Evolutionary conservation across 2,329 filamentous ascomycete species (phyloP), one percentile per base, ranked within the genome.

Genomic region (Leptographium flavum): DNA sequence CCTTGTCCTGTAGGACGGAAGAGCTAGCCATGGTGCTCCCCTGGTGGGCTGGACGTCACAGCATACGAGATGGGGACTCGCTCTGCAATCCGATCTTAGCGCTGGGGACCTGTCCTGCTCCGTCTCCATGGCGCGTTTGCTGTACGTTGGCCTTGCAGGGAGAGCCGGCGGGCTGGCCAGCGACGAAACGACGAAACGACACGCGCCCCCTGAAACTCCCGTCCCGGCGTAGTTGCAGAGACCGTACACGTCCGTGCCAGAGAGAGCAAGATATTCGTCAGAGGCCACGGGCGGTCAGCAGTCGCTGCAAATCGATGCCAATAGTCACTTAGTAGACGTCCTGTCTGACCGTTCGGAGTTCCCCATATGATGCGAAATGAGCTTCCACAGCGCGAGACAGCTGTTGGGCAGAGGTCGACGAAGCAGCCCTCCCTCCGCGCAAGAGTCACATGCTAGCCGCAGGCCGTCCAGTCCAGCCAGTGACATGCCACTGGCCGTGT

Each of bases 281-380:
- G 5, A 28, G 27, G 27, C 8, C 27, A 28, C 27, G 27, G n/a
- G n/a, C 27, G 27, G 13, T 28, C 8, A 28, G 27, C 27, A 11
- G 8, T 11, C 13, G 27, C 27, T 11, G 8, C 8, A 7, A 28
- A 11, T 28, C 8, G 27, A 9, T 8, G 27, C 8, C 27, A 28
- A 7, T 9, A 28, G 13, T 28, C 27, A 11, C n/a, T n/a, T n/a
- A n/a, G 38, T 36, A 31, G 27, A 27, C 32, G 36, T 27, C 27
- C 45, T 48, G 49, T 53, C 51, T 48, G 48, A 47, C 33, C 14
- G 35, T 38, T 45, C 51, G 52, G 52, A 53, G 50, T 53, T 52
- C 52, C 52, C 52, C 52, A 53, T 52, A 39, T 45, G 45, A 25
- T 42, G 50, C 52, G 52, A 52, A 53, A 52, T 52, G 50, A 53